Conservation (phyloP, 2,329 filamentous ascomycete species). For the Chrysoporthe cubensis region DNA sequence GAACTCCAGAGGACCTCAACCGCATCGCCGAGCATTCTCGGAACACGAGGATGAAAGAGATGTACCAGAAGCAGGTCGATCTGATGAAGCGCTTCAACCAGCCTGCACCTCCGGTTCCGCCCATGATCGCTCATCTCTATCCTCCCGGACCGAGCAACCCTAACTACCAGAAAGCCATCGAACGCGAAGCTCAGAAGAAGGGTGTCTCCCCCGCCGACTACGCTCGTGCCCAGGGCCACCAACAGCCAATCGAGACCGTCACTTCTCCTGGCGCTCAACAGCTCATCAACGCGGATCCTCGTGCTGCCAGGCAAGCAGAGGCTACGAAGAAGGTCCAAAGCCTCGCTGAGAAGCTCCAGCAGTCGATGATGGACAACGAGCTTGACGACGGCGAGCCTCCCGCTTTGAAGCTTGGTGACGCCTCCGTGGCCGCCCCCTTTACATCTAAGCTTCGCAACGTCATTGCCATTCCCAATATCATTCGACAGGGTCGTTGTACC, state of each 20-base stretch:
- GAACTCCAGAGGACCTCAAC: slow-evolving; percentile 85
- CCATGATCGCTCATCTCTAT: slow-evolving; percentile 90
- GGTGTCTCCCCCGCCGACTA: slow-evolving; percentile 66
- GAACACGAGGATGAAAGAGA: slow-evolving; percentile 96
- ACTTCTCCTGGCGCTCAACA: slow-evolving; percentile 68
- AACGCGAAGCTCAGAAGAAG: slow-evolving; percentile 82
- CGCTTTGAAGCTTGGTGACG: slow-evolving; percentile 94
- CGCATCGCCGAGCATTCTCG: slow-evolving; percentile 92
- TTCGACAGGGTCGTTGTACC: slow-evolving; percentile 95
- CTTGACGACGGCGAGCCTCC: slow-evolving; percentile 89
- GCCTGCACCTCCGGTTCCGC: slow-evolving; percentile 87
- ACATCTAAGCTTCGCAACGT: slow-evolving; percentile 98
- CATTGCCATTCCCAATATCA: slow-evolving; percentile 96
- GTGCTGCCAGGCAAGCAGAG: slow-evolving; percentile 64
- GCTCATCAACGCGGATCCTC: slow-evolving; percentile 57
- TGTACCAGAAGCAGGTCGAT: slow-evolving; percentile 93
- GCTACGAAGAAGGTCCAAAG: slow-evolving; percentile 73
- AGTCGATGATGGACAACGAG: slow-evolving; percentile 87
- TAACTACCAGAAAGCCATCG: slow-evolving; percentile 90
- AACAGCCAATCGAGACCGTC: slow-evolving; percentile 62
- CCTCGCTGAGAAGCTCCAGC: slow-evolving; percentile 84
- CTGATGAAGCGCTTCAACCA: slow-evolving; percentile 97
- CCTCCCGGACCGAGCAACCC: slow-evolving; percentile 89
- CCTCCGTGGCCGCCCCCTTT: slow-evolving; percentile 95
- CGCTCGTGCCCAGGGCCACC: slow-evolving; percentile 53